These are phyloP conservation scores for Aspergillus novofumigatus DNA, from an alignment of 2,329 filamentous ascomycete genomes.

Conservation along the genomic window DNA sequence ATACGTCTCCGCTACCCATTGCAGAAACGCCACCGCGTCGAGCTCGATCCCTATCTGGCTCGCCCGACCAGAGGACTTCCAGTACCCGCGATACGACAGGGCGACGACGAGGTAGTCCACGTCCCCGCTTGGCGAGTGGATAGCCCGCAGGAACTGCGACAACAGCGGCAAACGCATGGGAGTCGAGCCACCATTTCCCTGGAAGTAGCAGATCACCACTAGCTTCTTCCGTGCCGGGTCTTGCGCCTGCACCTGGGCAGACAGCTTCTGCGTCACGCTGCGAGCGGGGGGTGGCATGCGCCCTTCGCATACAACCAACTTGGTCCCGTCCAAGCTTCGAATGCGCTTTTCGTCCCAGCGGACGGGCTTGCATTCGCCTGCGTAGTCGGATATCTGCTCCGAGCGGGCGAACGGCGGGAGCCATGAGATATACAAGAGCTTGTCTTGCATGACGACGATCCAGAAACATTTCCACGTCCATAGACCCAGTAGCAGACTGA, in stretches of 20 bases:
- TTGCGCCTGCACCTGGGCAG: constrained; percentile 7
- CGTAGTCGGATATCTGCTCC: constrained; percentile 64
- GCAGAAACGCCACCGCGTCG: constrained; percentile 62
- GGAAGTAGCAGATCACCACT: constrained; percentile 31
- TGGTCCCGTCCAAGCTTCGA: constrained; percentile 35
- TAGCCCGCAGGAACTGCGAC: constrained; percentile 40
- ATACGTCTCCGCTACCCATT: constrained; percentile 54
- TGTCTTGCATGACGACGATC: constrained; percentile 74
- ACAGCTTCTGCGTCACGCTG: constrained; percentile 30
- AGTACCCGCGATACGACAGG: constrained; percentile 66
- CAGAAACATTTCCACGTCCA: constrained; percentile 65
- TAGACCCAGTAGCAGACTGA: constrained; percentile 60
- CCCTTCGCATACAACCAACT: constrained; percentile 61
- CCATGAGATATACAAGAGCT: constrained; percentile 77
- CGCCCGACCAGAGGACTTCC: constrained; percentile 69
- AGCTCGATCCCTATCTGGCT: constrained; percentile 66
- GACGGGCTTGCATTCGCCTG: constrained; percentile 56
- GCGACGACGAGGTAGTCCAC: constrained; percentile 41
- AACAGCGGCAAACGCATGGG: constrained; percentile 39
- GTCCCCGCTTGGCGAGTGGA: constrained; percentile 4
- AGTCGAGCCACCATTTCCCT: constrained; percentile 31
- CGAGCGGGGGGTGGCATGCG: constrained; percentile 49
- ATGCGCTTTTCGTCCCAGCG: constrained; percentile 59
- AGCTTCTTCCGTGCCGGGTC: background rate
- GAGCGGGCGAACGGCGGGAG: constrained; percentile 66